Base-by-base conservation (phyloP, 2,329 filamentous ascomycete genomes). In the Lasiodiplodia sp. region DNA sequence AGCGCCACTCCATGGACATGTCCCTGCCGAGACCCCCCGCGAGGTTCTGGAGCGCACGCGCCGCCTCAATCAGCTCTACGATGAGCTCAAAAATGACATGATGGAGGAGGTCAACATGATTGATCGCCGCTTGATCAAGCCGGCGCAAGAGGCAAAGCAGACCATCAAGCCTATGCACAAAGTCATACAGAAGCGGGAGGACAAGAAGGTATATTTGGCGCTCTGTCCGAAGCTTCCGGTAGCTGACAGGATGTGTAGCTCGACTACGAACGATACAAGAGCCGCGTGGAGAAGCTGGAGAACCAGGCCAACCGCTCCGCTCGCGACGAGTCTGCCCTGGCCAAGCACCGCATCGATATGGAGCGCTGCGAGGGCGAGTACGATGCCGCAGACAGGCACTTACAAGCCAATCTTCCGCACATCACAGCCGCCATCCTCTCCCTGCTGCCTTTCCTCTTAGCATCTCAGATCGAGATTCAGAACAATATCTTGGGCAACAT, bases 111-210 rank as follows among this genome's bases (percentile, higher is more conserved):
- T 96, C 68, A 84, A 82, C 68, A 85, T 88, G 73, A 91, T 96
- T 71, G 91, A 95, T 71, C 81, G 83, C 11, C 87, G 88, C 72
- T 86, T 96, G 71, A 87, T 94, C 66, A 85, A 85, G 69, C 92
- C 92, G 0, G 91, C 90, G 4, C 87, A 87, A 68, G 86, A 91
- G 65, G 91, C 91, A 8, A 91, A 88, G 74, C 88, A 90, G 65
- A 87, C 82, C 66, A 84, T 95, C 69, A 87, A 89, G 71, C 89
- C 91, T 2, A 85, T 96, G 77, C 90, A 91, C 75, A 96, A 94
- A 81, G 90, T 89, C 1, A 92, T 96, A 75, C 96, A 95, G 81
- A 94, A 93, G 79, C 85, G 93, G 57, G 92, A 96, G 76, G 92
- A 94, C 74, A 92, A 89, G 80, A 90, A 93, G 81, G 86, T 86